Evolutionary conservation across 345 rosid species (phyloP), one percentile per base, ranked within the genome.

Genomic region (Crucihimalaya himalaica): DNA sequence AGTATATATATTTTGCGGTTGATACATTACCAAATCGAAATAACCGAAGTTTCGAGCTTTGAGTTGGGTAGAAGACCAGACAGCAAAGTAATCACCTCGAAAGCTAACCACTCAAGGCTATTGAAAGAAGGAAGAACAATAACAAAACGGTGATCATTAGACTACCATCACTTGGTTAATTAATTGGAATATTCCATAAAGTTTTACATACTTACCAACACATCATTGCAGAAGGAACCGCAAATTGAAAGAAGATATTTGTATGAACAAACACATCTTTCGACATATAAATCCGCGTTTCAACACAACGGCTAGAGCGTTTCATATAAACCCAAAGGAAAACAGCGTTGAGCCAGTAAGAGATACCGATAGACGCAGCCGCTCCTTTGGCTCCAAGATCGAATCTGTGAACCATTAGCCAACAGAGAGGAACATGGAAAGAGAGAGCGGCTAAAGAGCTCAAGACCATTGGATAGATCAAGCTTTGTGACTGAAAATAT

Each of bases 61-160:
- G 89, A 79, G 50, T 85, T 83, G 8, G 88, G 92, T 40, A 85
- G 55, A 58, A 87, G 70, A 35, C 92, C 89, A 21, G 92, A 86
- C 10, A 87, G 79, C 80, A 87, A 73, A 61, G 84, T 70, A 52
- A 87, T 66, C 45, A 81, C 78, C 79, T 87, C 92, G 67, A 66
- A 85, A 62, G 92, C 85, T 81, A 88, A 85, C 89, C 89, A 85
- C 68, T 85, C 89, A 51, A 85, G 84, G 83, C 92, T 87, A 70
- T 66, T 20, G 2, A 48, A 66, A 5, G 23, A 29, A 60, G 1
- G 13, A 19, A 23, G 25, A 71, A 50, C 18, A 27, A 29, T 13
- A 52, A 40, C 7, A 18, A 27, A 52, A n/a, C n/a, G n/a, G n/a
- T n/a, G n/a, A n/a, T n/a, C 14, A 37, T 5, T 37, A 37, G 8